Evolutionary conservation across 352 stramenopile genomes (phyloP), one percentile per base, ranked within the genome.

Genomic region (Globisporangium carolinianum): DNA sequence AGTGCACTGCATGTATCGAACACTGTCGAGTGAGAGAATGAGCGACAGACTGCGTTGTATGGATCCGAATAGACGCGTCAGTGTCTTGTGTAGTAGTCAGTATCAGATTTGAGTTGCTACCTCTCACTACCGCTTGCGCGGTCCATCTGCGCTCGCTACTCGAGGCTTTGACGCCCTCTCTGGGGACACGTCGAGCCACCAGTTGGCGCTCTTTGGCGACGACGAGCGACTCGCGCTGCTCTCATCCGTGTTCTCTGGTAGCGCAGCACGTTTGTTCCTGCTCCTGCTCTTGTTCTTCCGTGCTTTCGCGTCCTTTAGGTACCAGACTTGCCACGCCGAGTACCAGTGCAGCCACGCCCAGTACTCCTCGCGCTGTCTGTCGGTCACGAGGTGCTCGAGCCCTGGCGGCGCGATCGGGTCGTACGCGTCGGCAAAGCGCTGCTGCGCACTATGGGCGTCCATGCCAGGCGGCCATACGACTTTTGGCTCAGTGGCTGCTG

Each of bases 311-410:
- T 67, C 61, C 57, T 76, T 76, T 55, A 85, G 55, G 48, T 85
- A 85, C 73, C 75, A 85, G 39, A 87, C 58, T 38, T 87, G 76
- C 76, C 76, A 85, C 38, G 71, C 80, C 0, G 76, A 85, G 55
- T 85, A 87, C 76, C 77, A 87, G 47, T 85, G 74, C 48, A 87
- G 54, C 75, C 77, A 87, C 18, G 63, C 77, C 75, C 76, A 87
- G 58, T 87, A 87, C 17, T 87, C 75, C 0, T 64, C 50, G 65
- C 74, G 67, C 48, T 87, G 71, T 35, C 76, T 57, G 15, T 85
- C 67, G 6, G 72, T 80, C 45, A 85, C 75, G 5, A 87, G 54
- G 12, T 79, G 64, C 24, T 85, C 75, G 43, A 83, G 65, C 1
- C 76, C 76, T 17, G 75, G 74, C 18, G 75, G 76, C 17, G 61